Evolutionary conservation across 371 early-diverging fungal genomes (phyloP).

Genomic region (Coemansia sp.): DNA sequence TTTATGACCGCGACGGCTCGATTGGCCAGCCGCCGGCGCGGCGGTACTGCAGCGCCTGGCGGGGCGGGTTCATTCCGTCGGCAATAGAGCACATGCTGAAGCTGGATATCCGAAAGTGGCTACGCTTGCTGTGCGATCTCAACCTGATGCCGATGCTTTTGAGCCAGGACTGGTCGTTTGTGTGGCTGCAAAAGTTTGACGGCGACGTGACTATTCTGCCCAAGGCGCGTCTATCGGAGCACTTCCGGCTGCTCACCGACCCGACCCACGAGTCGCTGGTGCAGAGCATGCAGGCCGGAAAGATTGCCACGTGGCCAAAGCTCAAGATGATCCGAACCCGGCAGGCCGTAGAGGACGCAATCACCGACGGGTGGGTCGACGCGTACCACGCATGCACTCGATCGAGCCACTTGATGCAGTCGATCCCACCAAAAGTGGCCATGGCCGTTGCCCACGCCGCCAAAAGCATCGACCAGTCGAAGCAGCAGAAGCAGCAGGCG

Average conservation of each 20-base stretch:
- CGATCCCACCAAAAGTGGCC: slow-evolving; percentile 7
- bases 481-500: background rate
- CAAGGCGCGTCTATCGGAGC: slow-evolving; percentile 63
- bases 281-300: slow-evolving; percentile 63
- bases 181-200: slow-evolving; percentile 87
- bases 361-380: slow-evolving; percentile 38
- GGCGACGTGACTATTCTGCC: slow-evolving; percentile 86
- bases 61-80: slow-evolving; percentile 86
- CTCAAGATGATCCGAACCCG: slow-evolving; percentile 78
- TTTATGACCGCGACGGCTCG: slow-evolving; percentile 73
- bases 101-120: slow-evolving; percentile 85
- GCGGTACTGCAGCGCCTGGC: slow-evolving; percentile 62
- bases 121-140: slow-evolving; percentile 74
- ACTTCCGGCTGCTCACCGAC: slow-evolving; percentile 67
- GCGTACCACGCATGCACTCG: slow-evolving; percentile 12
- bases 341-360: slow-evolving; percentile 70
- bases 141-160: slow-evolving; percentile 72
- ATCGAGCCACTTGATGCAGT: background rate
- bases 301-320: slow-evolving; percentile 74
- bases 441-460: slow-evolving; percentile 7
- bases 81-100: slow-evolving; percentile 76
- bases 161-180: slow-evolving; percentile 76
- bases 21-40: slow-evolving; percentile 71
- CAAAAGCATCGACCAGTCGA: background rate
- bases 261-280: slow-evolving; percentile 64